Evolutionary conservation across 768 basidiomycete genomes (phyloP).

Genomic region (Filobasidium wieringae): DNA sequence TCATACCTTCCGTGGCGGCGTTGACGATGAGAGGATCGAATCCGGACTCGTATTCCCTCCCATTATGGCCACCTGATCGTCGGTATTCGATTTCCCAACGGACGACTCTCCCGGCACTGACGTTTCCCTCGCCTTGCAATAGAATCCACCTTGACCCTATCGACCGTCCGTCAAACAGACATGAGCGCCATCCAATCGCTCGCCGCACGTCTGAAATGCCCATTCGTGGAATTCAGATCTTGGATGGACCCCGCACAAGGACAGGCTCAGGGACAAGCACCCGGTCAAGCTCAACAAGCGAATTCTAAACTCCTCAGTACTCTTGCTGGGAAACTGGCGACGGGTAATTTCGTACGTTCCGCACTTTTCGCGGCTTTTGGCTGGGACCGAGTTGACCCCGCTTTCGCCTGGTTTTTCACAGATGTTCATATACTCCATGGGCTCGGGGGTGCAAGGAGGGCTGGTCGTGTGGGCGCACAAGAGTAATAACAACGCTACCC

Average conservation of each 20-base stretch:
- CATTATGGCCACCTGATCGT: slow-evolving; percentile 4
- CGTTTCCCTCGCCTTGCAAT: neutral
- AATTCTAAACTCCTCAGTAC: neutral
- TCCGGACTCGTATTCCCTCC: neutral
- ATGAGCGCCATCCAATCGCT: slow-evolving; percentile 2
- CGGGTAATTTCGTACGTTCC: slow-evolving; percentile 1
- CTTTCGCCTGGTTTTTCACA: neutral
- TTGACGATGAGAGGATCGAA: neutral
- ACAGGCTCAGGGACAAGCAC: neutral
- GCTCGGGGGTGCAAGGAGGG: neutral
- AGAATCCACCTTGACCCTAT: slow-evolving; percentile 3
- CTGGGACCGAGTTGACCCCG: neutral
- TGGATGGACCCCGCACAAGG: neutral
- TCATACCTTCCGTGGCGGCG: slow-evolving; percentile 1
- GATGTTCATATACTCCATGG: slow-evolving; percentile 13
- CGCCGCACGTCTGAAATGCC: slow-evolving; percentile 1
- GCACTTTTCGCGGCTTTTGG: neutral
- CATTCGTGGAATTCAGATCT: slow-evolving; percentile 11
- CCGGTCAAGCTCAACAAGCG: neutral
- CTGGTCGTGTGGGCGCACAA: slow-evolving; percentile 3
- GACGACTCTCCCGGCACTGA: neutral
- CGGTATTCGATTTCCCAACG: neutral
- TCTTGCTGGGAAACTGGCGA: slow-evolving; percentile 11
- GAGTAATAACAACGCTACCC: neutral
- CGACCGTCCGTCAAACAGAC: slow-evolving; percentile 6